Evolutionary conservation across 106 monocot species (phyloP), one percentile per base, ranked within the genome.

Genomic region (Acorus calamus): DNA sequence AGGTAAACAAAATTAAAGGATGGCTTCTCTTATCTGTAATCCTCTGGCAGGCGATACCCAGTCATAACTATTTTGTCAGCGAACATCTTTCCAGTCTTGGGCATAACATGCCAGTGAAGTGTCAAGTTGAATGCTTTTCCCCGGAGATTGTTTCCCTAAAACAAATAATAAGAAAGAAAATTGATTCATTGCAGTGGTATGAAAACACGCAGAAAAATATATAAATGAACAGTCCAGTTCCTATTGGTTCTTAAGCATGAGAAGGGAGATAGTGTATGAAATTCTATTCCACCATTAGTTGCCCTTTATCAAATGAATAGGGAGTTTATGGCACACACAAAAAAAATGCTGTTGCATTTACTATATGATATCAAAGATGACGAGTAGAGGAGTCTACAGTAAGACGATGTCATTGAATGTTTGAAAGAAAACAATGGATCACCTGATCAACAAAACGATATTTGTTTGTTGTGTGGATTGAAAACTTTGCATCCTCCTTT

Each of bases 51-150:
- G 53, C 71, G 80, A 77, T 89, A 86, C 6, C 85, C 88, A 42
- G 83, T 67, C 85, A 86, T 70, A 4, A 89, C 89, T 60, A 93
- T 83, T 79, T 89, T 89, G 68, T 86, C 86, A 7, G 89, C 80
- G 59, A 83, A 89, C 93, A 93, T 93, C 68, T 93, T 89, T n/a
- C 93, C 93, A 11, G 89, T 83, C 78, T 89, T 89, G 8, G 93
- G 93, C 89, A 93, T 93, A 28, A 93, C 77, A 42, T 93, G 93
- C 86, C 93, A 93, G 59, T 93, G 93, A 68, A 93, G 64, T 2
- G 86, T 89, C 79, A 93, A 64, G 68, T 93, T 93, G 74, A 86
- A 86, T 0, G 71, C 82, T 66, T 81, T 93, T 42, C 89, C 86
- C 8, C 75, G 68, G 3, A 89, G 79, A 67, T 89, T 89, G 86